These are phyloP conservation scores for Colletotrichum theobromicola DNA, from an alignment of 2,329 filamentous ascomycete species.

Conservation along the genomic window DNA sequence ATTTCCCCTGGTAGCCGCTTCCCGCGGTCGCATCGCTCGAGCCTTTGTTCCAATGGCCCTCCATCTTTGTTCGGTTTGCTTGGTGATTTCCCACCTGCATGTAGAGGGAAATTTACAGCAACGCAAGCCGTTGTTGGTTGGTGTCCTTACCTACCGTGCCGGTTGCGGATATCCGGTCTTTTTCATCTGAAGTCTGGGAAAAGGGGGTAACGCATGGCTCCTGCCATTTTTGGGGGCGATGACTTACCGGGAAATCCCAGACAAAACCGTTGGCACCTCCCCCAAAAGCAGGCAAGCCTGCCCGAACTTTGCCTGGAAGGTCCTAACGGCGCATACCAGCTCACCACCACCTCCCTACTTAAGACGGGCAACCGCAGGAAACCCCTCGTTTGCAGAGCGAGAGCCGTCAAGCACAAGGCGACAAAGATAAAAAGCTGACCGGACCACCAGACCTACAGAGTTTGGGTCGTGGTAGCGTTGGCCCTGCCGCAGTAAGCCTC, in stretches of 20 bases:
- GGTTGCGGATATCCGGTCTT: not conserved
- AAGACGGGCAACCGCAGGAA: not conserved
- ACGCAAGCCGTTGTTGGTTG: not conserved
- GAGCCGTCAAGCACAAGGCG: not conserved
- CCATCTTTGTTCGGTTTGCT: not conserved
- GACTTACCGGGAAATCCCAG: constrained; percentile 13
- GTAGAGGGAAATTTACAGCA: not conserved
- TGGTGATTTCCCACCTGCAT: not conserved
- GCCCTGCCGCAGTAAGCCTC: constrained; percentile 12
- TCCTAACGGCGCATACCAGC: not conserved
- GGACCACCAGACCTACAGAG: not conserved
- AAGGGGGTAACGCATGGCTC: not conserved
- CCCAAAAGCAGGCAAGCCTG: constrained; percentile 1
- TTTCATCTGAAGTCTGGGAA: constrained; percentile 5
- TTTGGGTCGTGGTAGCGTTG: constrained; percentile 9
- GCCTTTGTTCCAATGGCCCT: not conserved
- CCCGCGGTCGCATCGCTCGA: not conserved
- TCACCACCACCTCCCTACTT: constrained; percentile 1
- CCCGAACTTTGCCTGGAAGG: not conserved
- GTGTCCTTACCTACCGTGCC: not conserved
- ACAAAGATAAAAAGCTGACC: not conserved
- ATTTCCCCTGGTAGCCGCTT: constrained; percentile 6
- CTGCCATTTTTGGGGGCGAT: not conserved
- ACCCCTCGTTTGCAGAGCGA: not conserved
- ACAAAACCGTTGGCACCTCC: not conserved